Conservation (phyloP, 495 filamentous ascomycete species). For the Aspergillus conjunctus region DNA sequence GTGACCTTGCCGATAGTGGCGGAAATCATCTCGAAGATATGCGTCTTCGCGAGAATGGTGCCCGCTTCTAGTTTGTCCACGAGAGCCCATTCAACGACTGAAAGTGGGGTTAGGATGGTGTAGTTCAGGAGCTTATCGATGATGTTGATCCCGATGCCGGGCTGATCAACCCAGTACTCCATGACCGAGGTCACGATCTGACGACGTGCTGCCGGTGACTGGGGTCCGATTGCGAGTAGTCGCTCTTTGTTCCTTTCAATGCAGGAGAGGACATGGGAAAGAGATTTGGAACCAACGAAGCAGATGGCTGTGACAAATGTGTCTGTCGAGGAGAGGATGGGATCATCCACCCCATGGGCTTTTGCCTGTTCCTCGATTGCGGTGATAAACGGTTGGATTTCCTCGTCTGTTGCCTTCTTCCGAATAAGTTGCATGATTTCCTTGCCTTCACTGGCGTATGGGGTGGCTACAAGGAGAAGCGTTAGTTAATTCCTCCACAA, state of each 20-base stretch:
- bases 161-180: conserved; percentile 90
- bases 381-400: conserved; percentile 75
- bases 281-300: conserved; percentile 88
- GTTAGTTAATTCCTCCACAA: conserved; percentile 6
- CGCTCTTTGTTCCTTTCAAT: conserved; percentile 96
- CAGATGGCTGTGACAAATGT: conserved; percentile 91
- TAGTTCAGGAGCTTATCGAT: conserved; percentile 98
- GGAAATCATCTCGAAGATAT: conserved; percentile 86
- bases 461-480: conserved; percentile 59
- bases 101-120: conserved; percentile 80
- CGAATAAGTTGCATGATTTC: conserved; percentile 77
- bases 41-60: conserved; percentile 65
- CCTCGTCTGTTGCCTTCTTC: conserved; percentile 79
- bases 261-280: conserved; percentile 92
- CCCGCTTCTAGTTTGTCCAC: conserved; percentile 64
- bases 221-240: conserved; percentile 72
- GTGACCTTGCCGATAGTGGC: conserved; percentile 92
- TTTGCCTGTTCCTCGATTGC: conserved; percentile 75
- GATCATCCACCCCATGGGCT: conserved; percentile 64
- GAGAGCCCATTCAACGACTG: conserved; percentile 88
- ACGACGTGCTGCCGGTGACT: conserved; percentile 69
- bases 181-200: conserved; percentile 92
- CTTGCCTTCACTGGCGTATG: conserved; percentile 77
- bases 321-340: conserved; percentile 81
- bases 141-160: conserved; percentile 89